These are phyloP conservation scores for Psilocybe sp. DNA, from an alignment of 768 basidiomycete genomes.

Conservation along the genomic window DNA sequence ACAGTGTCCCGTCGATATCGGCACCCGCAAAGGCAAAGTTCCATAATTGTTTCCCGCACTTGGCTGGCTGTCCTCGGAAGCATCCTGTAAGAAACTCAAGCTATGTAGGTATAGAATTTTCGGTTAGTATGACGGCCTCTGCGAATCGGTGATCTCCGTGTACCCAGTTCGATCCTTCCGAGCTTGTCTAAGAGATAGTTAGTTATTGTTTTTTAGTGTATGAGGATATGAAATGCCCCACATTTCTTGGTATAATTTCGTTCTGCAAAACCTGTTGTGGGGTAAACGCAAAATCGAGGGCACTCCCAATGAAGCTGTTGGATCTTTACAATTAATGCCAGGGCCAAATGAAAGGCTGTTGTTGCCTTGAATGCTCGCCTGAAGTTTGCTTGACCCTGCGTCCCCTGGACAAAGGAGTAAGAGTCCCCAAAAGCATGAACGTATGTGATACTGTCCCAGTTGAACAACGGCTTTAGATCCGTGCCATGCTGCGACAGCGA, in stretches of 20 bases:
- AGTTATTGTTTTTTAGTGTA: background rate
- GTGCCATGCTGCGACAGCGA: background rate
- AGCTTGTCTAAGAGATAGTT: conserved; percentile 40
- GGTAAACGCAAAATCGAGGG: conserved; percentile 37
- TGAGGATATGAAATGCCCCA: conserved; percentile 13
- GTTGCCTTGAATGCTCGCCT: conserved; percentile 28
- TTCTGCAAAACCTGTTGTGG: conserved; percentile 37
- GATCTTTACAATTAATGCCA: background rate
- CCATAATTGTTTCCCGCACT: conserved; percentile 48
- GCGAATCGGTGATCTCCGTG: background rate
- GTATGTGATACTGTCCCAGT: conserved; percentile 41
- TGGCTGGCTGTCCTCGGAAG: conserved; percentile 38
- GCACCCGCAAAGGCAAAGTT: conserved; percentile 55
- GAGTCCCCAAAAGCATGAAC: conserved; percentile 57
- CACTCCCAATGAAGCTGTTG: conserved; percentile 49
- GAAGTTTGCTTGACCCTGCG: conserved; percentile 44
- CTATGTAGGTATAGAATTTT: conserved; percentile 20
- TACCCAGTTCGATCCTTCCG: conserved; percentile 55
- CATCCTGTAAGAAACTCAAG: conserved; percentile 55
- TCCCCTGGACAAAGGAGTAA: conserved; percentile 54
- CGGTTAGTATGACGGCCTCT: background rate
- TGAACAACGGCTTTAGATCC: conserved; percentile 21
- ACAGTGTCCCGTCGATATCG: conserved; percentile 41
- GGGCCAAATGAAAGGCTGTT: background rate
- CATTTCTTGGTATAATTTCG: conserved; percentile 44